Conservation (phyloP, 129 eudicot genomes). For the Helianthus tuberosus region DNA sequence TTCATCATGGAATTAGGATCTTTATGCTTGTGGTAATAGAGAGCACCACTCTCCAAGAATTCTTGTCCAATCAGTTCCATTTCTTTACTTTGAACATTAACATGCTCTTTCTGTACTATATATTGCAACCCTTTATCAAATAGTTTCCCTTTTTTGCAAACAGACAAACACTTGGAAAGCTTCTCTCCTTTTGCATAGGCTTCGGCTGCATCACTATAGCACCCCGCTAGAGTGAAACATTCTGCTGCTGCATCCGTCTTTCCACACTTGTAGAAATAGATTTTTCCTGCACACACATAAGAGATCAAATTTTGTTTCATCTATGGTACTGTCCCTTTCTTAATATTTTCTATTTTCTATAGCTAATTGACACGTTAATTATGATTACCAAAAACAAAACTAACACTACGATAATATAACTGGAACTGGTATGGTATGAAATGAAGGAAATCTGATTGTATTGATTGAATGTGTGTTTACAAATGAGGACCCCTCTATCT, state of each 20-base stretch:
- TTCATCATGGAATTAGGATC: slow-evolving; percentile 58
- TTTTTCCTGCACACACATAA: slow-evolving; percentile 16
- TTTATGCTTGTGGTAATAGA: slow-evolving; percentile 33
- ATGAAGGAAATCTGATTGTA: too few relatives aligned
- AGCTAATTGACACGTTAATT: neutral
- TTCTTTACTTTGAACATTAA: slow-evolving; percentile 31
- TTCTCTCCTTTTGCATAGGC: slow-evolving; percentile 55
- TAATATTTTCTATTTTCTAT: neutral
- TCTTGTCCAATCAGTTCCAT: slow-evolving; percentile 50
- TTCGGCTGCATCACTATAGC: slow-evolving; percentile 57
- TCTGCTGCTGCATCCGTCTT: slow-evolving; percentile 56
- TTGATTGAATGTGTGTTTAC: too few relatives aligned
- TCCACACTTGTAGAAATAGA: slow-evolving; percentile 24
- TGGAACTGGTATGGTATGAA: too few relatives aligned
- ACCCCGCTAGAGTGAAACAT: slow-evolving; percentile 61
- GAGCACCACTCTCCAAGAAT: slow-evolving; percentile 65
- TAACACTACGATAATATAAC: neutral
- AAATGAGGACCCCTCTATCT: too few relatives aligned
- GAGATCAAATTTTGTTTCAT: neutral
- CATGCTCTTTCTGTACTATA: slow-evolving; percentile 50
- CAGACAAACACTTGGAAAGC: slow-evolving; percentile 56
- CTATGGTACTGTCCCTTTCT: neutral
- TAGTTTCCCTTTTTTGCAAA: slow-evolving; percentile 59
- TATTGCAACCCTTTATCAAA: slow-evolving; percentile 69
- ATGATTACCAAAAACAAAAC: neutral